Conservation (phyloP, 768 basidiomycete species). For the Russula griseocarnosa region DNA sequence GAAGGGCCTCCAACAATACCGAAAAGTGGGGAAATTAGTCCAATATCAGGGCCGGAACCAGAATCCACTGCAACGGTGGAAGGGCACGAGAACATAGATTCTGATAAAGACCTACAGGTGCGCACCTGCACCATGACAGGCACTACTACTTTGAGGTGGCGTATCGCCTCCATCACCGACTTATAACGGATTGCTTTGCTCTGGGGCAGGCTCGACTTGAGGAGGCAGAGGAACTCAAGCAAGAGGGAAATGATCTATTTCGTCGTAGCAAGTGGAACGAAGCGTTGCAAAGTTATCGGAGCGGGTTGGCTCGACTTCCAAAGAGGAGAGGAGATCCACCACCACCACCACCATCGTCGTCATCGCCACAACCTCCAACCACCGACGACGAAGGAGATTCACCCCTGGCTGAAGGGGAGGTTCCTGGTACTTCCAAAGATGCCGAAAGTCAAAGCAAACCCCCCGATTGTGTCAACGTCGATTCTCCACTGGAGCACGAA, state of each 20-base stretch:
- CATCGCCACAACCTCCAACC: constrained; percentile 7
- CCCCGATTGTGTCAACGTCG: constrained; percentile 28
- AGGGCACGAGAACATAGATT: not conserved
- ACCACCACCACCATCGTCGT: not conserved
- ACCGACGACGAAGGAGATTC: constrained; percentile 30
- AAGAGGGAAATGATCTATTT: constrained; percentile 72
- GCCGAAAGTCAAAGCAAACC: constrained; percentile 25
- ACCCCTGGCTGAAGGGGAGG: constrained; percentile 20
- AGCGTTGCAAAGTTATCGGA: constrained; percentile 65
- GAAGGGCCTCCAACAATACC: not conserved
- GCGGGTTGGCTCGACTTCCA: constrained; percentile 66
- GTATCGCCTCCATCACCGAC: not conserved
- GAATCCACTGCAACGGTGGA: not conserved
- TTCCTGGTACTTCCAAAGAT: constrained; percentile 30
- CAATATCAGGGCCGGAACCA: not conserved
- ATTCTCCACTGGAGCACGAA: constrained; percentile 41
- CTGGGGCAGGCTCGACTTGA: constrained; percentile 42
- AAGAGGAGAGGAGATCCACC: constrained; percentile 35
- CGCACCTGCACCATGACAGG: not conserved
- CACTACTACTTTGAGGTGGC: not conserved
- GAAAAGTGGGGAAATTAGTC: not conserved
- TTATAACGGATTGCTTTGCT: not conserved
- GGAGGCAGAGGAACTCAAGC: constrained; percentile 61
- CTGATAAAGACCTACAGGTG: constrained; percentile 12
- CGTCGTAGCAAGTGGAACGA: constrained; percentile 60